phyloP scores from a whole-genome alignment of 805 yeast species.

The Candida wancherniae region DNA sequence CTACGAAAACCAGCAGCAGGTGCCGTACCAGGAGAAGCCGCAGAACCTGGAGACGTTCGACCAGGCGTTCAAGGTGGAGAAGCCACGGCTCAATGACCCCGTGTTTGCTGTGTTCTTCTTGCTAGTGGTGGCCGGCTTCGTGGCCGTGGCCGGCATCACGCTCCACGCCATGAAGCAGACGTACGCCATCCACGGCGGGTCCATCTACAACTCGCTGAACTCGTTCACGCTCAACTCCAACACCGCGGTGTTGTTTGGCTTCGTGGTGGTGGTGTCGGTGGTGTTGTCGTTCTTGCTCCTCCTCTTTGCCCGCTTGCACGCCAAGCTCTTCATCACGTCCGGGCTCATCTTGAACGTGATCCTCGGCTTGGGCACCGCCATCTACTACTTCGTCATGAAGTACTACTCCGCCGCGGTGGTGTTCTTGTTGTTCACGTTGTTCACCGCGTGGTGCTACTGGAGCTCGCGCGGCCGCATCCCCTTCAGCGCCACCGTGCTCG shows the following conservation, averaged over 20 bases:
- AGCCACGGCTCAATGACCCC: constrained; percentile 67
- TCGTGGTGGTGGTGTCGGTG: constrained; percentile 57
- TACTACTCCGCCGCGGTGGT: constrained; percentile 82
- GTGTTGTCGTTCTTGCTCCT: constrained; percentile 55
- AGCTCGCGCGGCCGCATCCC: constrained; percentile 66
- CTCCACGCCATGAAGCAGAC: constrained; percentile 58
- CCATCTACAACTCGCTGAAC: constrained; percentile 50
- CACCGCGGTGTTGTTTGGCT: constrained; percentile 65
- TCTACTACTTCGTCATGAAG: constrained; percentile 60
- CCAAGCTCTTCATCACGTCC: constrained; percentile 60
- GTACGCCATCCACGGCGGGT: constrained; percentile 53
- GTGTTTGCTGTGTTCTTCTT: constrained; percentile 55
- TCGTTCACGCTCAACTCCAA: constrained; percentile 70
- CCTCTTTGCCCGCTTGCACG: constrained; percentile 56
- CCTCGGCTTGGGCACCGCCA: constrained; percentile 70
- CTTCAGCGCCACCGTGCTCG: constrained; percentile 63
- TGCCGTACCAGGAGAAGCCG: constrained; percentile 29
- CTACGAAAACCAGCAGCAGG: constrained; percentile 23
- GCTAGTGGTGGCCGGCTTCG: constrained; percentile 54
- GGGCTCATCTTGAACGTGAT: constrained; percentile 65
- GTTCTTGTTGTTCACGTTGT: constrained; percentile 57
- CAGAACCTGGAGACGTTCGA: constrained; percentile 44
- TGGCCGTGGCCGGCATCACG: constrained; percentile 65
- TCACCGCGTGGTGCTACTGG: constrained; percentile 72
- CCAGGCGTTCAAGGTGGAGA: constrained; percentile 60